phyloP scores from a whole-genome alignment of 768 basidiomycete genomes.

The Pleurotus djamor region DNA sequence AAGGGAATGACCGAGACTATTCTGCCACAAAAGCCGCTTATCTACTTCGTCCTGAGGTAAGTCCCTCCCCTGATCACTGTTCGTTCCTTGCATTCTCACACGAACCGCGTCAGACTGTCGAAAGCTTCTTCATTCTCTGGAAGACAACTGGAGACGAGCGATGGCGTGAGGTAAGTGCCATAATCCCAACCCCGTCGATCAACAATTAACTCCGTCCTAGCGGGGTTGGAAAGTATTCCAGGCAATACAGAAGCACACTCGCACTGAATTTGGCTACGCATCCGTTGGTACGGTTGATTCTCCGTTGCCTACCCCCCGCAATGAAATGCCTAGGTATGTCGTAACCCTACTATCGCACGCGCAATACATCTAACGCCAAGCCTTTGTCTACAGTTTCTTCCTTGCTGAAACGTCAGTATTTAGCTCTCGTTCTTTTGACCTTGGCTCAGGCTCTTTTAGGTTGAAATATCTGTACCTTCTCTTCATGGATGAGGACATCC shows the following conservation, averaged over 20 bases:
- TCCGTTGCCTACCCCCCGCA: constrained; percentile 22
- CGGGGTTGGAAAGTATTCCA: constrained; percentile 34
- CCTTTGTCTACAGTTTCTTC: constrained; percentile 31
- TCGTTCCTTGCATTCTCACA: neutral
- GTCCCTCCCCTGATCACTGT: constrained; percentile 9
- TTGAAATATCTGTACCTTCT: constrained; percentile 72
- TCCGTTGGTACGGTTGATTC: constrained; percentile 35
- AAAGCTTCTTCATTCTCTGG: constrained; percentile 55
- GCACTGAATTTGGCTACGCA: constrained; percentile 44
- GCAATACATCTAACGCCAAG: too few species aligned
- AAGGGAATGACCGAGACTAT: constrained; percentile 34
- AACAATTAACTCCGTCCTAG: neutral
- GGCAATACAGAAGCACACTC: constrained; percentile 45
- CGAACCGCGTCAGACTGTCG: constrained; percentile 36
- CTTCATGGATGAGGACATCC: constrained; percentile 60
- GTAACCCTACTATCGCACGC: too few species aligned
- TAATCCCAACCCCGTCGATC: neutral
- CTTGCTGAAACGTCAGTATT: constrained; percentile 40
- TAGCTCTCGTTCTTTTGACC: neutral
- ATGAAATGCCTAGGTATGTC: constrained; percentile 54
- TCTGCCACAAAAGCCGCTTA: constrained; percentile 25
- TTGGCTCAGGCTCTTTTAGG: constrained; percentile 20
- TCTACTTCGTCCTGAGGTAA: constrained; percentile 50
- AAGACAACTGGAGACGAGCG: constrained; percentile 43
- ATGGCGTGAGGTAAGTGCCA: constrained; percentile 41